Conservation (phyloP, 768 basidiomycete genomes). For the Cystofilobasidium capitatum region DNA sequence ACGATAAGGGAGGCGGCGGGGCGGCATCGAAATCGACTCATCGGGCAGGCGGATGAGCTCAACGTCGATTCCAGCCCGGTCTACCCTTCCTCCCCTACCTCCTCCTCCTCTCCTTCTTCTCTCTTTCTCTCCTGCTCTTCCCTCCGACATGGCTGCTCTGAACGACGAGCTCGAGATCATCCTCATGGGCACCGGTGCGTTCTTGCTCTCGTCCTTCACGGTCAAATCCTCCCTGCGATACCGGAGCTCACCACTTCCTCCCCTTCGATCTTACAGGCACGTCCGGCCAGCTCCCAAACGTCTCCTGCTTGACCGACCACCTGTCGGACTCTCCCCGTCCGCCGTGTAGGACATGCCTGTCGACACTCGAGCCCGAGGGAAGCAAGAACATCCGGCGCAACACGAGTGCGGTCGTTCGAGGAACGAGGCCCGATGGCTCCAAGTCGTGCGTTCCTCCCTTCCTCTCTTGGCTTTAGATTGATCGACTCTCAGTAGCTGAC, state of each 20-base stretch:
- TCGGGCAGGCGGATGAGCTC: too few species aligned
- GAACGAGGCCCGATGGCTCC: constrained; percentile 44
- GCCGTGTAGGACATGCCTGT: constrained; percentile 52
- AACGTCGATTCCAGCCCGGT: too few species aligned
- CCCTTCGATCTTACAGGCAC: constrained; percentile 11
- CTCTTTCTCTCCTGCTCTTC: neutral
- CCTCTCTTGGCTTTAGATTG: neutral
- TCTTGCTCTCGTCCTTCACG: neutral
- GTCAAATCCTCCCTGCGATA: neutral
- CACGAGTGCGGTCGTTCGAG: constrained; percentile 58
- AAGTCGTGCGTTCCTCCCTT: constrained; percentile 21
- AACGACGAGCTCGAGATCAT: constrained; percentile 50
- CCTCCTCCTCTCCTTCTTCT: neutral
- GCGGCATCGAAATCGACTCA: too few species aligned
- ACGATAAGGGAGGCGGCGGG: too few species aligned
- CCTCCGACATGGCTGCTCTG: neutral
- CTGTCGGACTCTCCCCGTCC: constrained; percentile 41
- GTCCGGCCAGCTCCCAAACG: constrained; percentile 42
- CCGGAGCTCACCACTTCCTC: neutral
- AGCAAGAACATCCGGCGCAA: constrained; percentile 78
- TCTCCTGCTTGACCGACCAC: constrained; percentile 62
- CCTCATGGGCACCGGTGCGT: constrained; percentile 75
- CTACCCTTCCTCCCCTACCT: neutral
- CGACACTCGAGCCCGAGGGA: constrained; percentile 48
- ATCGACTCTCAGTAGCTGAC: neutral